Conservation (phyloP, 2,329 filamentous ascomycete genomes). For the Dothiorella sarmentorum region DNA sequence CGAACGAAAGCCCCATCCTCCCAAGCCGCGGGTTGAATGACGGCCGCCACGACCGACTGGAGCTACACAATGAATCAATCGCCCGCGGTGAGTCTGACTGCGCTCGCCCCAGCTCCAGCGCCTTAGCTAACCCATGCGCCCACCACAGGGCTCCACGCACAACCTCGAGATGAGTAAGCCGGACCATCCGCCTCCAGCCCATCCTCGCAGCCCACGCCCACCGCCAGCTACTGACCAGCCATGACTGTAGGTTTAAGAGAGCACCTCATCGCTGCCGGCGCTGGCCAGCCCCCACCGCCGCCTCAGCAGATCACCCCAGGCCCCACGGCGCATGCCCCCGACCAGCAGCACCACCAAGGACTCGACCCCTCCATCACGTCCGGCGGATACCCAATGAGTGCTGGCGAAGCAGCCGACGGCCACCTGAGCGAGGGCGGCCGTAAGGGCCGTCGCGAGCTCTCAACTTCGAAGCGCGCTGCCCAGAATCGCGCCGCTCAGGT, state of each 20-base stretch:
- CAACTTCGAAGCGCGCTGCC: conserved; percentile 91
- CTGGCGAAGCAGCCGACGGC: conserved; percentile 44
- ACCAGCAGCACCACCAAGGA: conserved; percentile 50
- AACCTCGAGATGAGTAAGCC: conserved; percentile 20
- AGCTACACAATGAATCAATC: conserved; percentile 19
- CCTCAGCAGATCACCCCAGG: conserved; percentile 35
- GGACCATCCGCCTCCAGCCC: conserved; percentile 8
- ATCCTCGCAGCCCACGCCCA: background rate
- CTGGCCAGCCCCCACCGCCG: conserved; percentile 37
- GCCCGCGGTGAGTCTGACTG: conserved; percentile 16
- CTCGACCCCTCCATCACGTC: conserved; percentile 59
- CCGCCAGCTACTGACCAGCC: background rate
- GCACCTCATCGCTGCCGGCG: conserved; percentile 57
- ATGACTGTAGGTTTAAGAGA: conserved; percentile 55
- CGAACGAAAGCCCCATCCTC: no score
- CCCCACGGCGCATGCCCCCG: conserved; percentile 32
- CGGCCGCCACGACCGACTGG: conserved; percentile 15
- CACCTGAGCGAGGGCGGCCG: conserved; percentile 48
- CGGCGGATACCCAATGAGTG: conserved; percentile 46
- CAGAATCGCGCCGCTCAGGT: conserved; percentile 98
- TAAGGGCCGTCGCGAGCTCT: conserved; percentile 86
- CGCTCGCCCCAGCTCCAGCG: background rate
- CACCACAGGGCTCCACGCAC: conserved; percentile 8
- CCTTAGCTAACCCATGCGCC: background rate
- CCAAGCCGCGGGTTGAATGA: conserved; percentile 15